These are phyloP conservation scores for Astrothelium macrocarpum DNA, from an alignment of 495 filamentous ascomycete genomes.

Conservation along the genomic window DNA sequence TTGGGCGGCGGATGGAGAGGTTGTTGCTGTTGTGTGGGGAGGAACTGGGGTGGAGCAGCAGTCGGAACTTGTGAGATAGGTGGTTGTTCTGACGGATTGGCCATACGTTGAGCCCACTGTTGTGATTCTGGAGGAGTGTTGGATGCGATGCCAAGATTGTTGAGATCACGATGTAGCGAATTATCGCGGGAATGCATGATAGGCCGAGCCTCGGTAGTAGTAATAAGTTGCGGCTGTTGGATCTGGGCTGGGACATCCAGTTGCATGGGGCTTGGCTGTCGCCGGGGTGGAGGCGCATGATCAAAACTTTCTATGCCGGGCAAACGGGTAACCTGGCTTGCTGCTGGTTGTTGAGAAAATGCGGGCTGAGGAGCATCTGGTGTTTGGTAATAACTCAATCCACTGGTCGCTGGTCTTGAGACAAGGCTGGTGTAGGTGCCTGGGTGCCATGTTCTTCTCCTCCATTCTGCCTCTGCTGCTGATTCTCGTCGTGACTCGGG, in stretches of 20 bases:
- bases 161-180: not conserved
- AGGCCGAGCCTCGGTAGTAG: not conserved
- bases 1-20: not conserved
- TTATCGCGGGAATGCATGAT: constrained; percentile 5
- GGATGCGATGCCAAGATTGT: not conserved
- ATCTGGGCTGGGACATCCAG: constrained; percentile 18
- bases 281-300: constrained; percentile 52
- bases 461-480: constrained; percentile 62
- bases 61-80: not conserved
- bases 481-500: constrained; percentile 57
- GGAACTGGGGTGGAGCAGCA: constrained; percentile 4
- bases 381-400: constrained; percentile 49
- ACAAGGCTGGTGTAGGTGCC: constrained; percentile 50
- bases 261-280: constrained; percentile 35
- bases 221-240: not conserved
- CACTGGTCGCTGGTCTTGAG: constrained; percentile 52
- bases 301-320: constrained; percentile 91
- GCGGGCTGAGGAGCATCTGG: constrained; percentile 47
- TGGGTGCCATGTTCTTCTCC: constrained; percentile 83
- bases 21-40: constrained; percentile 29
- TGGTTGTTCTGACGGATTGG: not conserved
- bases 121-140: not conserved
- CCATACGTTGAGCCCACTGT: constrained; percentile 1
- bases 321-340: constrained; percentile 49
- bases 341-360: constrained; percentile 43